Conservation (phyloP, 192 early-diverging fungal species). For the Coemansia sp. region DNA sequence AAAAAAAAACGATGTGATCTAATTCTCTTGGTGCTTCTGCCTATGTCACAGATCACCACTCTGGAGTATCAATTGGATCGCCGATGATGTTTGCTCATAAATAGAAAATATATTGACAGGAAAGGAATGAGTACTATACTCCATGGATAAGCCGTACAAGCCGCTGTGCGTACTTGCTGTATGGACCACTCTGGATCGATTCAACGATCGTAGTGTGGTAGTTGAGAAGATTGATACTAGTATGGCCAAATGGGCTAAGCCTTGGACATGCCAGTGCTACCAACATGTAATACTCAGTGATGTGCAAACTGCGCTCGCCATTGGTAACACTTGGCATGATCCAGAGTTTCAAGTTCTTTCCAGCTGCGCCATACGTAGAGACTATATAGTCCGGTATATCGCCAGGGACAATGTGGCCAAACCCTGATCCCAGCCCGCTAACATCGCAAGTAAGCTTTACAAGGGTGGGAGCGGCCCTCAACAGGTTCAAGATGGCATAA, state of each 20-base stretch:
- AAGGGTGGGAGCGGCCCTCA: neutral
- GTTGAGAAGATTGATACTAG: neutral
- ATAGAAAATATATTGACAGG: neutral
- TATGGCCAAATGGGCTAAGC: neutral
- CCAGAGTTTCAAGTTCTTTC: neutral
- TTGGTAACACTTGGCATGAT: neutral
- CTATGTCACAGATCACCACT: too few relatives aligned
- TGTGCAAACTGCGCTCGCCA: neutral
- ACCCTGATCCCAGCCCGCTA: neutral
- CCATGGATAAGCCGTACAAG: neutral
- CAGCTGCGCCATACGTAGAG: neutral
- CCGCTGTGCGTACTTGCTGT: neutral
- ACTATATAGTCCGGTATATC: neutral
- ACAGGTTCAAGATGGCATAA: slow-evolving; percentile 1
- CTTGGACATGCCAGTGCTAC: slow-evolving; percentile 1
- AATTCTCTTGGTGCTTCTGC: neutral
- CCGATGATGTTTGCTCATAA: neutral
- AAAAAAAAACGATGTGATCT: neutral
- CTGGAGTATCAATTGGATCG: neutral
- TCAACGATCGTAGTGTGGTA: neutral
- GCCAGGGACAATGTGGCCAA: neutral
- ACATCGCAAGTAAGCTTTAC: neutral
- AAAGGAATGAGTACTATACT: neutral
- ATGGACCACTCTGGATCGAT: neutral
- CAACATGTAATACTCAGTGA: neutral